phyloP scores from a whole-genome alignment of 176 grass and related monocot species.

The Phoenix dactylifera region DNA sequence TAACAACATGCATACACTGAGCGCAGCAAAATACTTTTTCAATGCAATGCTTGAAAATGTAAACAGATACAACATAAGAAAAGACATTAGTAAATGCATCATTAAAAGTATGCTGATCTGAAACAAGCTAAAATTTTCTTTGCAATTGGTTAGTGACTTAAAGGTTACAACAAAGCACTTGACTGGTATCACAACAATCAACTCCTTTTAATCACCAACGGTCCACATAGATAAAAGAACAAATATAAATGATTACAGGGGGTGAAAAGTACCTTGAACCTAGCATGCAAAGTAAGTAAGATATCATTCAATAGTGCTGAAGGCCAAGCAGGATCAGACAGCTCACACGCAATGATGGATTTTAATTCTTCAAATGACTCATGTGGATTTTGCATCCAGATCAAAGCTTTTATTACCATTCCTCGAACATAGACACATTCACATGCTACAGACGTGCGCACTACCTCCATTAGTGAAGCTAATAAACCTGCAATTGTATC shows the following conservation, averaged over 20 bases:
- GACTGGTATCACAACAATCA: too few species aligned
- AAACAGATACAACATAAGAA: too few species aligned
- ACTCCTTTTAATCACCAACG: too few species aligned
- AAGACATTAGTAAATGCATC: too few species aligned
- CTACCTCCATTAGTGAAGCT: conserved; percentile 95
- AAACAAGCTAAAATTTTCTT: too few species aligned
- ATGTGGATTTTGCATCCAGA: conserved; percentile 99
- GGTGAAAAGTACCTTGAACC: conserved; percentile 71
- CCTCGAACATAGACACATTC: conserved; percentile 99
- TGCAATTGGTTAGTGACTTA: too few species aligned
- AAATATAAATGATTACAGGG: conserved; percentile 14
- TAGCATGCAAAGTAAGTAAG: conserved; percentile 91
- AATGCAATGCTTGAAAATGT: too few species aligned
- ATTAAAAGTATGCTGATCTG: too few species aligned
- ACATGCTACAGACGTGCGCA: conserved; percentile 92
- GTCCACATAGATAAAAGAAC: background rate
- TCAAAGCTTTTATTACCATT: conserved; percentile 94
- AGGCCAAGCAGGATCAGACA: conserved; percentile 95
- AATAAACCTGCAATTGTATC: conserved; percentile 91
- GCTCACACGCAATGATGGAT: conserved; percentile 94
- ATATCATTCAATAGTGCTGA: conserved; percentile 96
- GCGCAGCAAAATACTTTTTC: too few species aligned
- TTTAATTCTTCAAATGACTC: conserved; percentile 91
- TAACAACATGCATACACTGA: too few species aligned
- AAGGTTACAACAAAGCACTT: too few species aligned